Base-by-base conservation (phyloP, 2,329 filamentous ascomycete genomes). In the Colletotrichum liaoningense region DNA sequence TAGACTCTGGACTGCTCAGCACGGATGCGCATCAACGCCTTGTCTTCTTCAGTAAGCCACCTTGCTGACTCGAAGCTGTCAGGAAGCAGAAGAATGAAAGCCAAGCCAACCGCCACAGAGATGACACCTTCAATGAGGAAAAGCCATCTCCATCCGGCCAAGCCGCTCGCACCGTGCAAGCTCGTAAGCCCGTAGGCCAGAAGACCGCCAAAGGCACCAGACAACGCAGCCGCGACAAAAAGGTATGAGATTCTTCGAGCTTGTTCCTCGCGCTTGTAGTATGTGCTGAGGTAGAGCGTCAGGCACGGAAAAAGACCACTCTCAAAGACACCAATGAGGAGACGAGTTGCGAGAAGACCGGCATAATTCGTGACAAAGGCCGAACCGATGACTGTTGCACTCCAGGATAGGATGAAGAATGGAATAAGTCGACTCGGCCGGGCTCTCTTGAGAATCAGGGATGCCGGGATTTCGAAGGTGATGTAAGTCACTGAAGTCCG, bases 401-500 rank as follows among this genome's bases (percentile, higher is more conserved):
- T 84, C 87, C 87, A 89, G 54, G 85, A 79, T 22, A 87, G 70
- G 46, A 76, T 75, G 38, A 80, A 77, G 38, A 72, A 19, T 3
- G 79, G 77, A 30, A 83, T 77, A 12, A 81, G 74, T 56, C 79
- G 78, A 16, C 79, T 79, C 7, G 81, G 80, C 42, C 80, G 80
- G 35, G 82, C 75, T 52, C 77, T 77, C 75, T 81, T 81, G 52
- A 83, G 78, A 46, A 81, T 63, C 12, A 83, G 74, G 46, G 78
- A 78, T 42, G 79, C 77, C 14, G 80, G 80, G 2, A 75, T 79
- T 56, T 82, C 87, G 55, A 87, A 85, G 2, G 83, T 75, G 14
- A 89, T 84, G 63, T 88, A 88, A 16, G 86, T 88, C 8, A 83
- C 85, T 0, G 89, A 89, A 11, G 91, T 81, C 79, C 92, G 89